Evolutionary conservation across 2,329 filamentous ascomycete genomes (phyloP).

Genomic region (Xylariales sp.): DNA sequence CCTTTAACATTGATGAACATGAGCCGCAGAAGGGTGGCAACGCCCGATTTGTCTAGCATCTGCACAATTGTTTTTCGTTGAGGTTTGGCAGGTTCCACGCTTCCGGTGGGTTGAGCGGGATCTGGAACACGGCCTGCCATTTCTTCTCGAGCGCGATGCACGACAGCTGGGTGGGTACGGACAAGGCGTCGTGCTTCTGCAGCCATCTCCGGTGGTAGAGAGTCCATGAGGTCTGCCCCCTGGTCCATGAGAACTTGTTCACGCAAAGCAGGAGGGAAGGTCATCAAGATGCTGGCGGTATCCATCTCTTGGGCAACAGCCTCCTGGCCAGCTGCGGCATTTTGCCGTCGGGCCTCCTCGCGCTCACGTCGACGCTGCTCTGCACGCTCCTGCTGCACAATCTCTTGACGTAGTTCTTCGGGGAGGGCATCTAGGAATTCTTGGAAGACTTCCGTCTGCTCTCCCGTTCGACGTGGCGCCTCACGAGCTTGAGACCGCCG

Average conservation of each 20-base stretch:
- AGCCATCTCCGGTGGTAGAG: conserved; percentile 79
- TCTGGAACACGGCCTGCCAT: conserved; percentile 18
- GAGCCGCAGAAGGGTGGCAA: conserved; percentile 92
- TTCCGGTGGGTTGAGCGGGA: conserved; percentile 17
- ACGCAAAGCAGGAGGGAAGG: conserved; percentile 78
- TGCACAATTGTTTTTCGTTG: conserved; percentile 83
- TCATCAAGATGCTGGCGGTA: conserved; percentile 85
- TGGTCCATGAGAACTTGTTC: conserved; percentile 88
- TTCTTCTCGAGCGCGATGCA: conserved; percentile 38
- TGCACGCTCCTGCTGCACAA: conserved; percentile 83
- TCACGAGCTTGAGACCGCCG: conserved; percentile 73
- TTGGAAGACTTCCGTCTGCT: conserved; percentile 79
- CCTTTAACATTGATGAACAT: conserved; percentile 92
- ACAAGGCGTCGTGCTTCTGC: conserved; percentile 75
- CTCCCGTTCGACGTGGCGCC: conserved; percentile 62
- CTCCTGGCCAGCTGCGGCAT: conserved; percentile 50
- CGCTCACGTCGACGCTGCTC: conserved; percentile 86
- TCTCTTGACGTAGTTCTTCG: conserved; percentile 82
- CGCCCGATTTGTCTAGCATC: conserved; percentile 93
- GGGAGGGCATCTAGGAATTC: conserved; percentile 94
- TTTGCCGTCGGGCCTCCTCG: conserved; percentile 71
- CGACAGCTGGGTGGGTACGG: conserved; percentile 29
- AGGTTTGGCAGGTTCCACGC: conserved; percentile 47
- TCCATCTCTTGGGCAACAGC: conserved; percentile 69
- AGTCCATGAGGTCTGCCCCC: conserved; percentile 80